A percentile compares a stretch with the other conserved stretches of the same genome.
These are phyloP conservation scores for Candida nonsorbophila DNA, from an alignment of 805 yeast genomes.

Conservation along the genomic window DNA sequence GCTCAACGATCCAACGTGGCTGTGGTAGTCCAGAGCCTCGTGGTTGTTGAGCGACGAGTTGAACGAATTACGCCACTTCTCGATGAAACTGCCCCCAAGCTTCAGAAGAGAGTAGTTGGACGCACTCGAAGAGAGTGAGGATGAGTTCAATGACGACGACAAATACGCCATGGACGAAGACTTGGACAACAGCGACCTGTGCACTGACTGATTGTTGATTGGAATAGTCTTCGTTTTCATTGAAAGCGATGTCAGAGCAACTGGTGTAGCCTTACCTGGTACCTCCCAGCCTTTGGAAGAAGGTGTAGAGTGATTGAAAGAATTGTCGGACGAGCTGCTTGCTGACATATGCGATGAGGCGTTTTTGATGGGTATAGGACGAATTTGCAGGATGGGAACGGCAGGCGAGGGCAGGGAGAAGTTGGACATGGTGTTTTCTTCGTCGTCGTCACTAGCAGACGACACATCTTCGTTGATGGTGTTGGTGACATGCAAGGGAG, in stretches of 20 bases:
- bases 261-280: constrained; percentile 27
- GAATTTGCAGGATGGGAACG: constrained; percentile 2
- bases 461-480: background rate
- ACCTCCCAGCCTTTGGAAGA: constrained; percentile 45
- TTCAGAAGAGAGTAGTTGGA: constrained; percentile 36
- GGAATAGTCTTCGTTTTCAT: constrained; percentile 8
- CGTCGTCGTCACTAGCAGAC: constrained; percentile 1
- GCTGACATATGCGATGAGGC: constrained; percentile 8
- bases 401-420: constrained; percentile 5
- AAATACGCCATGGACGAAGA: constrained; percentile 34
- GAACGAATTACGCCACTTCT: constrained; percentile 38
- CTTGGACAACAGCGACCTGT: constrained; percentile 31
- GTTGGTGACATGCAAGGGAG: background rate
- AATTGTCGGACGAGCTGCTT: constrained; percentile 17
- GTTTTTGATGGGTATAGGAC: constrained; percentile 12
- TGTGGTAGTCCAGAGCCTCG: background rate
- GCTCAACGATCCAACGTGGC: constrained; percentile 1
- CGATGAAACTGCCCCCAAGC: constrained; percentile 39
- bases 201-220: constrained; percentile 1
- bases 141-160: constrained; percentile 36
- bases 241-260: constrained; percentile 1
- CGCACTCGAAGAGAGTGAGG: constrained; percentile 31
- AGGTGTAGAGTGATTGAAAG: constrained; percentile 21
- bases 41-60: constrained; percentile 10
- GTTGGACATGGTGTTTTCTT: background rate